Percentiles rank a stretch among this genome's conserved stretches.
These are phyloP conservation scores for Aureobasidium sp. DNA, from an alignment of 2,329 filamentous ascomycete species.

Conservation along the genomic window DNA sequence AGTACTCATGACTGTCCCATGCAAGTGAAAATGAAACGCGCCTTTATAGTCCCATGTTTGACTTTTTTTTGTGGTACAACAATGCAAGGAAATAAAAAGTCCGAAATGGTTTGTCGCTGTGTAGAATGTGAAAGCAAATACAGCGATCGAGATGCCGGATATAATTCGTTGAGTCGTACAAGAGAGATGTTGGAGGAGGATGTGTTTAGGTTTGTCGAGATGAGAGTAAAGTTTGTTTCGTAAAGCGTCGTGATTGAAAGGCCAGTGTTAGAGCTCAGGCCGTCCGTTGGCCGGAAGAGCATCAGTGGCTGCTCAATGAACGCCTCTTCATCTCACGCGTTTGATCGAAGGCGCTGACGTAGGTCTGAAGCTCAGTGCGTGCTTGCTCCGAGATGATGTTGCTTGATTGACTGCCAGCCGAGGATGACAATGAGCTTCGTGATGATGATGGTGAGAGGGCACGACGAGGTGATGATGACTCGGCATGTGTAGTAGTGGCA, in stretches of 20 bases:
- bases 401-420: conserved; percentile 41
- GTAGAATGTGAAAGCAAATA: neutral
- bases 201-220: neutral
- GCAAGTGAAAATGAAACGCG: conserved; percentile 4
- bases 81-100: neutral
- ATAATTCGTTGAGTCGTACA: conserved; percentile 13
- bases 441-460: conserved; percentile 59
- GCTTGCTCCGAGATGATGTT: conserved; percentile 65
- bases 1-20: neutral
- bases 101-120: conserved; percentile 9
- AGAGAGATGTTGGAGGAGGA: neutral
- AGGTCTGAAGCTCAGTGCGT: conserved; percentile 72
- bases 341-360: conserved; percentile 84
- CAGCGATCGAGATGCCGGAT: neutral
- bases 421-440: conserved; percentile 75
- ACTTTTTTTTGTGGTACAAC: conserved; percentile 15
- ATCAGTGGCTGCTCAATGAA: conserved; percentile 20
- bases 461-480: conserved; percentile 21
- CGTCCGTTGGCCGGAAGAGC: conserved; percentile 15
- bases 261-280: neutral
- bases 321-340: conserved; percentile 53
- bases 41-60: conserved; percentile 10
- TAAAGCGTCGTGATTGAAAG: neutral
- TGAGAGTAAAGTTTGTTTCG: conserved; percentile 3
- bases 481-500: conserved; percentile 32